Evolutionary conservation across 208 protist species (phyloP), one percentile per base, ranked within the genome.

Genomic region (Herpetomonas tarakana): DNA sequence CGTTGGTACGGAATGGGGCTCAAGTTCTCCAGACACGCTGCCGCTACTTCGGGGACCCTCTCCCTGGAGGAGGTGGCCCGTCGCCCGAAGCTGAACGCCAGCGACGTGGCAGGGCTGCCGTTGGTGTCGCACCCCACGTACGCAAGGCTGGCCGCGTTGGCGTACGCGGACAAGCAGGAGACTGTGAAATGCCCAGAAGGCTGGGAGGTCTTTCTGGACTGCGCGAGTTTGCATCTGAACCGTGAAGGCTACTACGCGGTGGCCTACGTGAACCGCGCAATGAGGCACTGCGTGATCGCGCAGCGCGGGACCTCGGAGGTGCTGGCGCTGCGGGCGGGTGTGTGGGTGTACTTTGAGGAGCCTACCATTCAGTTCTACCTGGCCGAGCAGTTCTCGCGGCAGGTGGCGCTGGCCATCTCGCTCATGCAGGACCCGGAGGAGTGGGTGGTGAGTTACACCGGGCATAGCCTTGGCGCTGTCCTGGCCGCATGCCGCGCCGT

Each of bases 311-410:
- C 91, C 26, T 76, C 81, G 14, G 86, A 97, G 52, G 85, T 86
- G 55, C 68, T 88, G 11, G 83, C 82, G 0, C 63, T 94, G 46
- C 80, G 91, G 30, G 84, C 91, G 0, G 88, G 86, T 1, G 65
- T 93, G 25, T 96, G 91, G 88, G 73, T 91, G 55, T 94, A 93
- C 73, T 97, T 94, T 79, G 86, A 93, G 29, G 87, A 97, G 67
- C 71, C 75, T 21, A 94, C 86, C 29, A 93, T 95, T 49, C 78
- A 90, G 58, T 88, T 97, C 62, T 80, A 65, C 58, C 76, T 97
- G 21, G 83, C 91, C 0, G 68, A 78, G 65, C 83, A 94, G 65
- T 97, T 97, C 57, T 95, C 87, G 16, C 81, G 74, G 45, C 75
- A 84, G 62, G 86, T 96, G 38, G 73, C 78, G 52, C 61, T 84